Percentiles rank a stretch among this genome's conserved stretches.
Evolutionary conservation across 2,329 filamentous ascomycete genomes (phyloP).

Genomic region (Fusarium globosum): DNA sequence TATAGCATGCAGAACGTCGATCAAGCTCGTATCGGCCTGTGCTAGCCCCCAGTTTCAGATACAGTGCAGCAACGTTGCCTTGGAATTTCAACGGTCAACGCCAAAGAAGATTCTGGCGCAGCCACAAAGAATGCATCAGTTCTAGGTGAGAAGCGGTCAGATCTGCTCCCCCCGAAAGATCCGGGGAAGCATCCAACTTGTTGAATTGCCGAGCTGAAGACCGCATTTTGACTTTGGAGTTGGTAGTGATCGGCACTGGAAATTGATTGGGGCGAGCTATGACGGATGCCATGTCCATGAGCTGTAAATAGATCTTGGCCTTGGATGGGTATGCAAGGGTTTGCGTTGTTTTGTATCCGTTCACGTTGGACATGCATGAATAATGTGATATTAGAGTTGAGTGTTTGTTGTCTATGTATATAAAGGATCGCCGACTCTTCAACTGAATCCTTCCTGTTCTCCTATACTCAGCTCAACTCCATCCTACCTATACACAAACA

Average conservation of each 20-base stretch:
- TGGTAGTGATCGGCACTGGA: conserved; percentile 9
- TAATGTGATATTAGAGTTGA: background rate
- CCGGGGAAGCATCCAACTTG: background rate
- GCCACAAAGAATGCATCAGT: background rate
- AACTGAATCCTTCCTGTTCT: background rate
- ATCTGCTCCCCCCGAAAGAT: background rate
- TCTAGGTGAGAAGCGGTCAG: background rate
- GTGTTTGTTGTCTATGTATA: background rate
- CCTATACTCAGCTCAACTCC: background rate
- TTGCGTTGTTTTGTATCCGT: background rate
- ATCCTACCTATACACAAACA: background rate
- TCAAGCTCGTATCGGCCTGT: conserved; percentile 9
- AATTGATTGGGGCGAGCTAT: conserved; percentile 16
- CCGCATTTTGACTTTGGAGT: background rate
- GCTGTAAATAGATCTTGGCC: conserved; percentile 24
- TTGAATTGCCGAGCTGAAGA: conserved; percentile 2
- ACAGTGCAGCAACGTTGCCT: conserved; percentile 21
- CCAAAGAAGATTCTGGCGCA: conserved; percentile 5
- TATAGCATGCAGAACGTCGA: background rate
- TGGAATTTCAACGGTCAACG: background rate
- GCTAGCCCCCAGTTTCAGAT: background rate
- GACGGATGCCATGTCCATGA: conserved; percentile 7
- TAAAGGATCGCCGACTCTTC: conserved; percentile 3
- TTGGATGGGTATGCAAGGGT: background rate
- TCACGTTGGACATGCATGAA: conserved; percentile 1